Evolutionary conservation across 495 filamentous ascomycete species (phyloP).

Genomic region (Aspergillus mulundensis): DNA sequence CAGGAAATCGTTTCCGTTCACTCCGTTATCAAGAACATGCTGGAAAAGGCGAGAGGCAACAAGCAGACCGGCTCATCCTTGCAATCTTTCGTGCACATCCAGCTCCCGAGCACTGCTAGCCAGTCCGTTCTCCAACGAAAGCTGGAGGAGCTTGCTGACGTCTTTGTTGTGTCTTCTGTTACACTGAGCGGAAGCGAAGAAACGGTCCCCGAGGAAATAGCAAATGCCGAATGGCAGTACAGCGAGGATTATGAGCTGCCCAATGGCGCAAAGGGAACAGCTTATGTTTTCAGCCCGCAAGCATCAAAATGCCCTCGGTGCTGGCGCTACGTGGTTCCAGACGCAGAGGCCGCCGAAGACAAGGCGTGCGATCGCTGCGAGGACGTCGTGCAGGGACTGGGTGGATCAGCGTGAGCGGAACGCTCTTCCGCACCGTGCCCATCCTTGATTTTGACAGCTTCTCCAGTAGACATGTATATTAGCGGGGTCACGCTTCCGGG

Average conservation of each 20-base stretch:
- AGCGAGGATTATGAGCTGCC: constrained; percentile 49
- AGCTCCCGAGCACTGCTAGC: constrained; percentile 19
- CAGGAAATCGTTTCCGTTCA: constrained; percentile 53
- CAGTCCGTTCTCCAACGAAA: constrained; percentile 48
- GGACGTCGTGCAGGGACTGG: constrained; percentile 52
- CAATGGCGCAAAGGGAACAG: constrained; percentile 41
- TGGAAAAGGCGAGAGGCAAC: constrained; percentile 60
- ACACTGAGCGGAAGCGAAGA: constrained; percentile 38
- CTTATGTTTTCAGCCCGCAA: constrained; percentile 63
- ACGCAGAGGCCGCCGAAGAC: constrained; percentile 48
- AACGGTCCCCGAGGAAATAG: constrained; percentile 22
- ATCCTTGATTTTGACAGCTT: background rate
- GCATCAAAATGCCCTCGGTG: constrained; percentile 77
- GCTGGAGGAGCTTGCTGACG: constrained; percentile 58
- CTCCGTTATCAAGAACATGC: constrained; percentile 62
- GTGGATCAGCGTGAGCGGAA: constrained; percentile 13
- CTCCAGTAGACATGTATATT: constrained; percentile 4
- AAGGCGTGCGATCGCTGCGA: constrained; percentile 71
- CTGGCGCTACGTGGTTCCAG: constrained; percentile 68
- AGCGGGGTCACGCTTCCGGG: background rate
- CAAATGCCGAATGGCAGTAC: constrained; percentile 51
- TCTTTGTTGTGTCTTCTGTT: constrained; percentile 76
- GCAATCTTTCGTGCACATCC: constrained; percentile 60
- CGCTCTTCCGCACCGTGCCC: background rate
- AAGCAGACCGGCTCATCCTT: constrained; percentile 72